phyloP scores from a whole-genome alignment of 2,329 filamentous ascomycete species.

The Xylaria digitata region DNA sequence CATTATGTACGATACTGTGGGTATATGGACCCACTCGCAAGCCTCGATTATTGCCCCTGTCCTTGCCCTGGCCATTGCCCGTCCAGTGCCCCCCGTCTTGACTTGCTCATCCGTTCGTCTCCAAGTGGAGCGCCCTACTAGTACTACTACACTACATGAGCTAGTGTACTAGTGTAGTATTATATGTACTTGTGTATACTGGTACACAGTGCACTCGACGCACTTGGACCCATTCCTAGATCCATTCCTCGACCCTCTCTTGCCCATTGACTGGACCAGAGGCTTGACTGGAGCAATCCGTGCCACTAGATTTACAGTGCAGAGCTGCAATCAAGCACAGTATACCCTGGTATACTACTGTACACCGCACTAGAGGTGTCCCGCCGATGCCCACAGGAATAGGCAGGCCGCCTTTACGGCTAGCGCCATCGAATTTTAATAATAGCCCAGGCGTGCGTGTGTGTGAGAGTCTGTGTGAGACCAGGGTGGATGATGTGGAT shows the following conservation, averaged over 20 bases:
- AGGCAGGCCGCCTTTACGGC: conserved; percentile 47
- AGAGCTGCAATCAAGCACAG: neutral
- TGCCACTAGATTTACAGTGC: neutral
- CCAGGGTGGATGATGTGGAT: conserved; percentile 42
- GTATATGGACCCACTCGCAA: conserved; percentile 22
- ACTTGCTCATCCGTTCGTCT: conserved; percentile 37
- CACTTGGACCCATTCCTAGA: conserved; percentile 47
- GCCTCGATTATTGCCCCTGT: conserved; percentile 34
- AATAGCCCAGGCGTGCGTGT: conserved; percentile 50
- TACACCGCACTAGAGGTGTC: neutral
- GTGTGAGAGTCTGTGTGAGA: conserved; percentile 48
- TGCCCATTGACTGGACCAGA: conserved; percentile 18
- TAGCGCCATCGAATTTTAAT: conserved; percentile 52
- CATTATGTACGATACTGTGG: too few relatives aligned
- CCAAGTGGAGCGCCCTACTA: conserved; percentile 42
- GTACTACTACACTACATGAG: too few relatives aligned
- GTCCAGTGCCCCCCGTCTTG: conserved; percentile 18
- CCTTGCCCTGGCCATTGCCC: conserved; percentile 1
- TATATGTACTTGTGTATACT: too few relatives aligned
- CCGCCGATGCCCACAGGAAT: conserved; percentile 31
- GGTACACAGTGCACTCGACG: conserved; percentile 37
- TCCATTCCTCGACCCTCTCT: conserved; percentile 37
- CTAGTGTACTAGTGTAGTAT: too few relatives aligned
- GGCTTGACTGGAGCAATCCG: conserved; percentile 11
- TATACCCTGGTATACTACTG: too few relatives aligned